Percentiles rank a stretch among this genome's conserved stretches.
phyloP scores from a whole-genome alignment of 176 grass and related monocot genomes.

The Chrysopogon serrulatus region DNA sequence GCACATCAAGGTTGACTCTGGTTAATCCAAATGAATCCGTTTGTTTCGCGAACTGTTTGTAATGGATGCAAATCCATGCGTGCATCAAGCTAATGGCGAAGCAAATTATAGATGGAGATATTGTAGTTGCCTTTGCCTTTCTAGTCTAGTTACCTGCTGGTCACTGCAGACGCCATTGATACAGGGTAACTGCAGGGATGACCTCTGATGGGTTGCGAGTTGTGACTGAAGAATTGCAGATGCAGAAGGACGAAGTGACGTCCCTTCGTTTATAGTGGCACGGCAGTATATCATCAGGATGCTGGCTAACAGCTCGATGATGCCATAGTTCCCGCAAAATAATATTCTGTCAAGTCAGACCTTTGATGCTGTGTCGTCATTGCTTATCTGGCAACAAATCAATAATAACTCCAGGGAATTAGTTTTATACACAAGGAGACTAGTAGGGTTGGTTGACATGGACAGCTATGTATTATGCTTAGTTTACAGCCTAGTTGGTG shows the following conservation, averaged over 20 bases:
- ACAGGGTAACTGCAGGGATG: not conserved
- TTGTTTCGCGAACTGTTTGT: not conserved
- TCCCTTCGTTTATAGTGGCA: not conserved
- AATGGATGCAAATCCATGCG: not conserved
- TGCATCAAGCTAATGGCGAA: not conserved
- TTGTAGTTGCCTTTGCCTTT: not conserved
- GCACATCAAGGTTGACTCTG: not conserved
- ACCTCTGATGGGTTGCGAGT: not conserved
- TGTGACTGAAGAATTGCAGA: too few species aligned
- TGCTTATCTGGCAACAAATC: not conserved
- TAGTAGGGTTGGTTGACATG: not conserved
- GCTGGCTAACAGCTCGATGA: not conserved
- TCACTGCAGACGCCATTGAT: slow-evolving; percentile 11
- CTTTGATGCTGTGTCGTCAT: not conserved
- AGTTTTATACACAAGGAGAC: not conserved
- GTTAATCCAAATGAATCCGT: not conserved
- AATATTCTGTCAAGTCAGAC: not conserved
- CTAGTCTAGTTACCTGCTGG: not conserved
- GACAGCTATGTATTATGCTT: not conserved
- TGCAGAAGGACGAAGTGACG: not conserved
- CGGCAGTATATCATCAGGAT: not conserved
- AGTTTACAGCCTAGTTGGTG: slow-evolving; percentile 6
- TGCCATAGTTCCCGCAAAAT: not conserved
- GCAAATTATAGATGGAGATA: not conserved
- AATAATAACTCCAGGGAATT: not conserved